Evolutionary conservation across 1,284 basidiomycete genomes (phyloP), one percentile per base, ranked within the genome.

Genomic region (Lignosus rhinocerotis): DNA sequence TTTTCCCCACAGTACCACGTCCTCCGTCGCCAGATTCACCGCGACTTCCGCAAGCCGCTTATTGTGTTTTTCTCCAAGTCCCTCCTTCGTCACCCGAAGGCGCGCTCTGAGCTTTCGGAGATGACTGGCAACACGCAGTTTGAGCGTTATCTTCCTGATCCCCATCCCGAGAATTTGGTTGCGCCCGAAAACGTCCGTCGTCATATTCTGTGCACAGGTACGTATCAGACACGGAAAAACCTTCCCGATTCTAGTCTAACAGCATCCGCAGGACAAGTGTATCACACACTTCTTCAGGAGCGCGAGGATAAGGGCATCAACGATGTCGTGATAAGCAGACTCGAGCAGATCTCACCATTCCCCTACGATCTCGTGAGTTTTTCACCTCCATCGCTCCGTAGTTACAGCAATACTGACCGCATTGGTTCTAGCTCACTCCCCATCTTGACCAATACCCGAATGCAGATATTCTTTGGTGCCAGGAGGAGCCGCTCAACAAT

Each of bases 31-130:
- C 95, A 98, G 77, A 93, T 94, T 70, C 91, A 94, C 76, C 92
- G 95, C 66, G 95, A 96, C 74, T 97, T 94, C 90, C 87, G 95
- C 69, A 97, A 97, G 80, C 95, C 95, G 51, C 84, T 97, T 63
- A 88, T 99, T 69, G 61, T 93, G 69, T 97, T 98, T 87, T 98
- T 98, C 87, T 96, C 94, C 49, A 99, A 99, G 81, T 89, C 85
- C 61, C 84, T 99, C 43, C 82, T 99, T 54, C 94, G 96, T 67
- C 96, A 98, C 76, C 94, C 96, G 11, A 84, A 84, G 58, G 96
- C 94, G 38, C 88, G 93, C 62, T 98, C 96, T 0, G 81, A 85
- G 19, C 78, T 99, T 9, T 84, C 85, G 11, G 96, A 98, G 72
- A 94, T 99, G 87, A 76, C 84, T 34, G 93, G 88, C 62, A 92